A percentile compares a stretch with the other conserved stretches of the same genome.
These are phyloP conservation scores for Talaromyces sp. DNA, from an alignment of 2,329 filamentous ascomycete genomes.

Conservation along the genomic window DNA sequence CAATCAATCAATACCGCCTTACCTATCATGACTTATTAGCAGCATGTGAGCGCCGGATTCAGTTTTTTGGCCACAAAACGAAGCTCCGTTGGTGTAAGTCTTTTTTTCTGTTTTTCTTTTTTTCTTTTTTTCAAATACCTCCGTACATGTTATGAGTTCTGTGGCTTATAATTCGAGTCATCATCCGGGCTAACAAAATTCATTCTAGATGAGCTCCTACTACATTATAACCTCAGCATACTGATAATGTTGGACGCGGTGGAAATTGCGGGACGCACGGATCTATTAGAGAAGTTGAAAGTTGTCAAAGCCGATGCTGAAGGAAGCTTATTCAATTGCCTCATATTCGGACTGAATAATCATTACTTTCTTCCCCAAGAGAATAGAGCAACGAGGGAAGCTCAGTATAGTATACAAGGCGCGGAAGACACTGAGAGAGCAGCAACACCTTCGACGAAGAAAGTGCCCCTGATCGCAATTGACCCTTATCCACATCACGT, in stretches of 20 bases:
- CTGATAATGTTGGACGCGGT: slow-evolving; percentile 28
- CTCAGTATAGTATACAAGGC: neutral
- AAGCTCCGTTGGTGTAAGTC: slow-evolving; percentile 33
- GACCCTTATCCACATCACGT: slow-evolving; percentile 33
- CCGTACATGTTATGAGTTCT: neutral
- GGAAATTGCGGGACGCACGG: slow-evolving; percentile 26
- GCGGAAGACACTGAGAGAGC: slow-evolving; percentile 1
- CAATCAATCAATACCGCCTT: slow-evolving; percentile 27
- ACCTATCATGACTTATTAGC: slow-evolving; percentile 28
- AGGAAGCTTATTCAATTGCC: slow-evolving; percentile 25
- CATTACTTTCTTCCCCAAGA: slow-evolving; percentile 23
- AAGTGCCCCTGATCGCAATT: slow-evolving; percentile 28
- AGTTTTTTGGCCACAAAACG: slow-evolving; percentile 29
- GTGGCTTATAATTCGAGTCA: neutral
- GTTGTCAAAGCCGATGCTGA: slow-evolving; percentile 26
- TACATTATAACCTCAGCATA: slow-evolving; percentile 30
- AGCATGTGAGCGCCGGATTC: slow-evolving; percentile 29
- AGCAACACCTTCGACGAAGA: neutral
- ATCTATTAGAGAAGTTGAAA: slow-evolving; percentile 25
- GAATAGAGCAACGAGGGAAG: neutral
- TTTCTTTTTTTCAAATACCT: neutral
- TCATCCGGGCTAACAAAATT: neutral
- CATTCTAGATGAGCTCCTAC: slow-evolving; percentile 26
- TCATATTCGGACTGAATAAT: slow-evolving; percentile 30
- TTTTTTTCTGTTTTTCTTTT: neutral